Conservation (phyloP, 2,329 filamentous ascomycete genomes). For the Penicillium sp. region DNA sequence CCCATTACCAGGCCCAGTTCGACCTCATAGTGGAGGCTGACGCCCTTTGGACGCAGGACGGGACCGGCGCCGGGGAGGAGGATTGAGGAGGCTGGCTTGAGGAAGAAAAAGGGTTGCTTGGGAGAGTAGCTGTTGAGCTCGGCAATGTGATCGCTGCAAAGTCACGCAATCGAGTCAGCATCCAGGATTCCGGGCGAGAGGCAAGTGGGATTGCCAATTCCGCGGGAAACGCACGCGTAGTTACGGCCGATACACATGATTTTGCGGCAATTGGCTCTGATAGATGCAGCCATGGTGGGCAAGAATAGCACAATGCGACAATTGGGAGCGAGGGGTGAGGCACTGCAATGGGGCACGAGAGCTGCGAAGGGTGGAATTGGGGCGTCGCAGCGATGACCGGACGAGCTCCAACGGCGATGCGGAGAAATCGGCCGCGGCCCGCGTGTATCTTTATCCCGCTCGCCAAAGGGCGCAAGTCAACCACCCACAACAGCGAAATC, state of each 20-base stretch:
- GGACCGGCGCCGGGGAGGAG: conserved; percentile 74
- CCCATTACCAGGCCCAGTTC: conserved; percentile 89
- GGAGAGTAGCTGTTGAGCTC: conserved; percentile 85
- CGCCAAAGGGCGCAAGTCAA: too few relatives aligned
- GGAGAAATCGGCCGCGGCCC: conserved; percentile 22
- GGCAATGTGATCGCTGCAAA: conserved; percentile 76
- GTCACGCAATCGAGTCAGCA: conserved; percentile 6
- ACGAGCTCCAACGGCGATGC: conserved; percentile 25
- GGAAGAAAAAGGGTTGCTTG: conserved; percentile 98
- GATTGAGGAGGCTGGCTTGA: conserved; percentile 88
- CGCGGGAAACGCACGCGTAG: conserved; percentile 76
- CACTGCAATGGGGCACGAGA: not conserved
- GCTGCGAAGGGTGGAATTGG: too few relatives aligned
- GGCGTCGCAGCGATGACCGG: conserved; percentile 11
- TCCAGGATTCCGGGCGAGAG: not conserved
- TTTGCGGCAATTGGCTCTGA: conserved; percentile 61
- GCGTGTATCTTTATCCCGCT: conserved; percentile 14
- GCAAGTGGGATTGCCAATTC: conserved; percentile 3
- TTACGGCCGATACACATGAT: conserved; percentile 93
- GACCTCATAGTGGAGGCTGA: conserved; percentile 89
- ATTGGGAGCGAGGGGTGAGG: not conserved
- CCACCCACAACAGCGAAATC: too few relatives aligned
- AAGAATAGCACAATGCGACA: conserved; percentile 28
- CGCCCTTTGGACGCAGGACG: conserved; percentile 75
- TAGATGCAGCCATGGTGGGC: conserved; percentile 44